Evolutionary conservation across 2,329 filamentous ascomycete species (phyloP), one percentile per base, ranked within the genome.

Genomic region (Septoria linicola): DNA sequence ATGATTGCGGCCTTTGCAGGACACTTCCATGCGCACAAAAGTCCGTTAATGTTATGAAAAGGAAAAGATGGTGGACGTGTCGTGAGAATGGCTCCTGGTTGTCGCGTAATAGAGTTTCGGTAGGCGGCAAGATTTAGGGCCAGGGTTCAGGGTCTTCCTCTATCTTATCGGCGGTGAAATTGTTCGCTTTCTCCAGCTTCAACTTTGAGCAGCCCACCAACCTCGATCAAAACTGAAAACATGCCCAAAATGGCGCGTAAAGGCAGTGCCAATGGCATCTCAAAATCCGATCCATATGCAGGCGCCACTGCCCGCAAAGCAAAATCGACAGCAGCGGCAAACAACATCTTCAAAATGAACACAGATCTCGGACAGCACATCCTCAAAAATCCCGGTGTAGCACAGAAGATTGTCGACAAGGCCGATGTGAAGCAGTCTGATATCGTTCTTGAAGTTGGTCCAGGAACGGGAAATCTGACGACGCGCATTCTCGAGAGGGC

Each of bases 321-420:
- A 34, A 65, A 64, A 43, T 58, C 58, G 45, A 53, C 52, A 66
- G 70, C 72, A 32, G 73, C 75, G 4, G 76, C 76, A 35, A 90
- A 95, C 75, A 91, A 88, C 64, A 89, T 96, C 72, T 97, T 97
- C 82, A 95, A 95, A 70, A 95, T 96, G 83, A 96, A 95, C 77
- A 93, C 87, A 63, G 82, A 92, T 70, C 82, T 93, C 60, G 90
- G 92, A 63, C 84, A 88, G 68, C 89, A 97, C 71, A 93, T 99
- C 56, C 80, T 97, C 59, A 96, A 96, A 71, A 95, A 95, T 70
- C 88, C 88, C 1, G 87, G 88, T 64, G 87, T 95, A 41, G 87
- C 88, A 3, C 84, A 88, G 66, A 84, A 84, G 44, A 92, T 93
- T 61, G 88, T 92, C 25, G 79, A 87, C 61, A 97, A 97, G 74